Evolutionary conservation across 208 protist genomes (phyloP).

Genomic region (Leishmania amazonensis): DNA sequence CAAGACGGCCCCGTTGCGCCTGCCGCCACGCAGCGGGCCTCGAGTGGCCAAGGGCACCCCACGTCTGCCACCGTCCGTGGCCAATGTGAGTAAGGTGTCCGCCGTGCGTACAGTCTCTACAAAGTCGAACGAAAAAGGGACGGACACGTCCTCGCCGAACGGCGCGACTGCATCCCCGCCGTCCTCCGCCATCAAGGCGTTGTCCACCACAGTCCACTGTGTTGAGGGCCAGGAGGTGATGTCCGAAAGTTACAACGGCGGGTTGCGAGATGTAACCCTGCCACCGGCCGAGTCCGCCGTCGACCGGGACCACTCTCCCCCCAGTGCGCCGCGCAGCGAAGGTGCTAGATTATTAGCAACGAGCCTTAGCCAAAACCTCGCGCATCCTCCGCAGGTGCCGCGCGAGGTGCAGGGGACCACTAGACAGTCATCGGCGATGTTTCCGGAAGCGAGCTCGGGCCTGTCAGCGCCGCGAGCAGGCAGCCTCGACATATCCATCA

Average conservation of each 20-base stretch:
- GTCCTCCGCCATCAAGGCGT: background rate
- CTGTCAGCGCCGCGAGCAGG: slow-evolving; percentile 20
- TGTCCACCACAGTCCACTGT: slow-evolving; percentile 14
- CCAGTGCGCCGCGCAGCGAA: slow-evolving; percentile 10
- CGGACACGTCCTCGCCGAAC: background rate
- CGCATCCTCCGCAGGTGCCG: background rate
- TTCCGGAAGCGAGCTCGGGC: background rate
- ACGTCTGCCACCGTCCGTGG: background rate
- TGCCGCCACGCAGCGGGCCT: slow-evolving; percentile 11
- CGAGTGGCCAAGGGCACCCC: too few relatives aligned
- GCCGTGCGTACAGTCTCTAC: background rate
- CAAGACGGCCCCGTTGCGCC: slow-evolving; percentile 2
- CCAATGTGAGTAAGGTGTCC: background rate
- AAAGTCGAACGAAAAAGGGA: background rate
- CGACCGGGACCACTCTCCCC: slow-evolving; percentile 5
- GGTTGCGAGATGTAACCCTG: background rate
- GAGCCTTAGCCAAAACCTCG: background rate
- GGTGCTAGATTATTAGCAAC: background rate
- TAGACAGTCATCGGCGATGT: background rate
- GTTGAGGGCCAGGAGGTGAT: slow-evolving; percentile 8
- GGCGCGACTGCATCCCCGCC: background rate
- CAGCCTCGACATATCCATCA: slow-evolving; percentile 10
- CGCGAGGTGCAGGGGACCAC: background rate
- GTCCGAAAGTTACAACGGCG: background rate
- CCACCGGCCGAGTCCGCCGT: background rate